phyloP scores from a whole-genome alignment of 352 stramenopile genomes.

The Pythium apleroticum region DNA sequence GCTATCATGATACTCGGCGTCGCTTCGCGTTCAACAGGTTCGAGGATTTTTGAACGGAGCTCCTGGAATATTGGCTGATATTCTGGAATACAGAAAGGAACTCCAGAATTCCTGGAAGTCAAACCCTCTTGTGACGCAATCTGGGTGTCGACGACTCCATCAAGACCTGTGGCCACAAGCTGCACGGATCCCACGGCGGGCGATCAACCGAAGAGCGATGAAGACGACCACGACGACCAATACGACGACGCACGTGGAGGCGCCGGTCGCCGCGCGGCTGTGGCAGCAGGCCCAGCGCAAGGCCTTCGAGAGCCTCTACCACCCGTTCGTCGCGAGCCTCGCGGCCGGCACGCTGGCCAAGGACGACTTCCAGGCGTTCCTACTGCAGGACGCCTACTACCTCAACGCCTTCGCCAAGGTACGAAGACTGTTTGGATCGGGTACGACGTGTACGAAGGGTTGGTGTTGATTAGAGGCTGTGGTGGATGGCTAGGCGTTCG shows the following conservation, averaged over 20 bases:
- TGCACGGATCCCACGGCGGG: too few relatives aligned
- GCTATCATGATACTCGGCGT: constrained; percentile 3
- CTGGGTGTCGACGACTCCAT: too few relatives aligned
- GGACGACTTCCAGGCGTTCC: constrained; percentile 42
- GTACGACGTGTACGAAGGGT: too few relatives aligned
- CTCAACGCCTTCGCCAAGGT: constrained; percentile 38
- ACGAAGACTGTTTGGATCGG: background rate
- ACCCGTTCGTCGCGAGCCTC: constrained; percentile 50
- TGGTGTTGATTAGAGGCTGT: too few relatives aligned
- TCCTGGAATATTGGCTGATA: constrained; percentile 5
- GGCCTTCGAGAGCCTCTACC: constrained; percentile 45
- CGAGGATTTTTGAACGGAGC: constrained; percentile 6
- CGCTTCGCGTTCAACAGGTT: constrained; percentile 4
- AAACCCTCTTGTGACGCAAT: constrained; percentile 9
- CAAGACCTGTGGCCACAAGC: constrained; percentile 6
- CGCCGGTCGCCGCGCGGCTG: constrained; percentile 26
- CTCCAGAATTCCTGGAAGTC: constrained; percentile 13
- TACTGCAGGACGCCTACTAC: constrained; percentile 62
- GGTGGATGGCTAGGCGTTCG: constrained; percentile 43
- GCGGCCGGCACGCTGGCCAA: constrained; percentile 33
- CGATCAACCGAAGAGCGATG: background rate
- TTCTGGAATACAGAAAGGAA: constrained; percentile 10
- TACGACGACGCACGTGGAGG: background rate
- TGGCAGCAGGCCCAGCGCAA: constrained; percentile 35
- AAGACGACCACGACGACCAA: constrained; percentile 2